Evolutionary conservation across 768 basidiomycete genomes (phyloP), one percentile per base, ranked within the genome.

Genomic region (Amanita fuliginea): DNA sequence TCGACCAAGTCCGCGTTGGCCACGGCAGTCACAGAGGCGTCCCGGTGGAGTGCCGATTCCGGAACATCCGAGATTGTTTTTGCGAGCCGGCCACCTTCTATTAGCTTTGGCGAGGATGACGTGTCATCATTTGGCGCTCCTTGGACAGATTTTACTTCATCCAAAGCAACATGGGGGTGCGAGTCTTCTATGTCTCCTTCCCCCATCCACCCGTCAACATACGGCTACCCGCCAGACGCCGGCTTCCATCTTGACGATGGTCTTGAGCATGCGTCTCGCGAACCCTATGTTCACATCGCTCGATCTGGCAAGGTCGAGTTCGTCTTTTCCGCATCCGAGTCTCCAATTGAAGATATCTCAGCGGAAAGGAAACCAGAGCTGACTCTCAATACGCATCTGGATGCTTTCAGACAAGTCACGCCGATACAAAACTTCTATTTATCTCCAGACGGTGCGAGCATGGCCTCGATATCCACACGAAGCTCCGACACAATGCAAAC

Each of bases 1-100:
- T 50, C 49, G 24, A 35, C 49, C 6, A 50, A 50, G 22, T 50
- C 49, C 8, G 33, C 41, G 41, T 19, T 43, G 40, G 41, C 30
- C 41, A 41, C 28, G 30, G 49, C 18, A 33, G 49, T 43, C 21
- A 43, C 49, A 32, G 41, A 42, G 16, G 35, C 49, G 9, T 50
- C 49, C n/a, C 41, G 22, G 19, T 50, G 49, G 49, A 50, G 49
- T 14, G 49, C 42, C 39, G 49, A 50, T 18, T 50, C 49, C n/a
- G 49, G 34, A 18, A 43, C 49, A 19, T 50, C 49, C 32, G 41
- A 50, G n/a, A 50, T 50, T 24, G 19, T 50, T 21, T 50, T 50
- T 16, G 49, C 49, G 26, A 43, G 33, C 14, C 39, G 41, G 32
- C n/a, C 41, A 16, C 42, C 40, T 30, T 47, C 46, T 18, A 18